These are phyloP conservation scores for Fomitopsis schrenkii DNA, from an alignment of 1,284 basidiomycete species.

Conservation along the genomic window DNA sequence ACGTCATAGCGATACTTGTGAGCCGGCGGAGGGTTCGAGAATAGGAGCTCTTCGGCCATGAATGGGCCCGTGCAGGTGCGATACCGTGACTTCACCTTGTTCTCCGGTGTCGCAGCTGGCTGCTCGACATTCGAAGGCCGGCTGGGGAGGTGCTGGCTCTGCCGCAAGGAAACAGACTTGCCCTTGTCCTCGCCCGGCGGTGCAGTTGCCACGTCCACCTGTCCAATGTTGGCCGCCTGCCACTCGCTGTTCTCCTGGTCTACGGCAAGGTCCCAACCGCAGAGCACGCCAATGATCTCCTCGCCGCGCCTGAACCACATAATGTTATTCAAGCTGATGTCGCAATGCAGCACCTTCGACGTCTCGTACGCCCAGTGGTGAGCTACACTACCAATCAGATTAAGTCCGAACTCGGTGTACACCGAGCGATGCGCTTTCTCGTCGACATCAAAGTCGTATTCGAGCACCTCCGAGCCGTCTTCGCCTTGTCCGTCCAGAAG, in stretches of 20 bases:
- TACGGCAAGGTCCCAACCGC: conserved; percentile 21
- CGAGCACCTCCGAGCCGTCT: neutral
- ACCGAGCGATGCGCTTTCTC: no score
- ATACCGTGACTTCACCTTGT: neutral
- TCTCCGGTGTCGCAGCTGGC: no score
- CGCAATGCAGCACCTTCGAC: conserved; percentile 17
- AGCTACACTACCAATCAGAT: neutral
- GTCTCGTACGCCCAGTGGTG: conserved; percentile 7
- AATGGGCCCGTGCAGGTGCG: conserved; percentile 25
- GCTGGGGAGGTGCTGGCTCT: no score
- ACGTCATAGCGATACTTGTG: conserved; percentile 30
- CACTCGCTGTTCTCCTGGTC: neutral
- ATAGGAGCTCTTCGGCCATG: conserved; percentile 24
- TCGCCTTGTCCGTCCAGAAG: neutral
- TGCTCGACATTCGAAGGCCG: no score
- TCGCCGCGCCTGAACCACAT: conserved; percentile 16
- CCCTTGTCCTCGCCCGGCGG: neutral
- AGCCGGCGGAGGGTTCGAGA: neutral
- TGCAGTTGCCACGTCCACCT: neutral
- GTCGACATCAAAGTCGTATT: no score
- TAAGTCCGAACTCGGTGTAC: neutral
- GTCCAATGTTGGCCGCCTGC: no score
- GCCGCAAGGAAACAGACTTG: neutral
- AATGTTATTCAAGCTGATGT: conserved; percentile 25
- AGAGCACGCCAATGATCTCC: conserved; percentile 19